These are phyloP conservation scores for Saturnispora diversa DNA, from an alignment of 805 yeast species.

Conservation along the genomic window DNA sequence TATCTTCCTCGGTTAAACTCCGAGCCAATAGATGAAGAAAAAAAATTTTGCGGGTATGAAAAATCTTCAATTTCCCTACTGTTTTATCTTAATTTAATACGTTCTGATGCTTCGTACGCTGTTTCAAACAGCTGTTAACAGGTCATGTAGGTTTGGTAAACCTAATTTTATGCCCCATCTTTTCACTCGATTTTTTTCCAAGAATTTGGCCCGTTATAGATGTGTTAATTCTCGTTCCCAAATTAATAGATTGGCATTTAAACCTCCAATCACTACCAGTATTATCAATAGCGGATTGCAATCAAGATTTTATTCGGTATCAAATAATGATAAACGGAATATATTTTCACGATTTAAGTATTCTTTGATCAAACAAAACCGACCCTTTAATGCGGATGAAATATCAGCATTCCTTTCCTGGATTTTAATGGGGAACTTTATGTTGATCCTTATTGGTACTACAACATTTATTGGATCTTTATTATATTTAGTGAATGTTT, in stretches of 20 bases:
- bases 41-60: too few relatives aligned
- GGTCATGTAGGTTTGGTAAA: background rate
- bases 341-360: conserved; percentile 29
- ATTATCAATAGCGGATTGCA: too few relatives aligned
- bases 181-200: background rate
- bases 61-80: too few relatives aligned
- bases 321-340: background rate
- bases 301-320: background rate
- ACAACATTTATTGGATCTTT: conserved; percentile 46
- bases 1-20: conserved; percentile 1
- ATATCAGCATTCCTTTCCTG: conserved; percentile 48
- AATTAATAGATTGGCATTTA: too few relatives aligned
- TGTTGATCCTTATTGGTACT: conserved; percentile 50
- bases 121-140: background rate
- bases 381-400: conserved; percentile 44
- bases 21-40: too few relatives aligned
- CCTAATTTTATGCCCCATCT: too few relatives aligned
- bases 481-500: conserved; percentile 36
- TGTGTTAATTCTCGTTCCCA: too few relatives aligned
- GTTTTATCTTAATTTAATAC: too few relatives aligned
- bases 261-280: too few relatives aligned
- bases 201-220: too few relatives aligned
- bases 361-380: conserved; percentile 40
- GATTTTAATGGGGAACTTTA: conserved; percentile 48
- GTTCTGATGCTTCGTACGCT: conserved; percentile 1